phyloP scores from a whole-genome alignment of 805 yeast species.

The Myxozyma melibiosi region DNA sequence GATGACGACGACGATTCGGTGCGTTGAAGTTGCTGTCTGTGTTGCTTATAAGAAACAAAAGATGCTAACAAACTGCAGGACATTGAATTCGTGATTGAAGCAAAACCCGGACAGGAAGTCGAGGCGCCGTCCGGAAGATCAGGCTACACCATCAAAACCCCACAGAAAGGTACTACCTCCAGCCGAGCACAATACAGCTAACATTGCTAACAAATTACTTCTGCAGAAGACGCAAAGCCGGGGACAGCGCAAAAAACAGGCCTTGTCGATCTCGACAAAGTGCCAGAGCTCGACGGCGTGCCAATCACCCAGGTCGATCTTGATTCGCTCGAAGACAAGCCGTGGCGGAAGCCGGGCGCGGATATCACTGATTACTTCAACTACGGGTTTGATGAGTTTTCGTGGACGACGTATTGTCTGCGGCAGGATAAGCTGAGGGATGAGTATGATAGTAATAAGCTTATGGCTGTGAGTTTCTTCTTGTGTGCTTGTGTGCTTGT shows the following conservation, averaged over 20 bases:
- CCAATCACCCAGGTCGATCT: constrained; percentile 81
- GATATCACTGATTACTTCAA: constrained; percentile 93
- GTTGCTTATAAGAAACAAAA: constrained; percentile 38
- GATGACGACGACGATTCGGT: constrained; percentile 51
- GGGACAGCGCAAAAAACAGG: constrained; percentile 26
- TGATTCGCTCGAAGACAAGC: constrained; percentile 85
- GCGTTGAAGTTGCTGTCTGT: constrained; percentile 5
- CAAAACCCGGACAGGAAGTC: constrained; percentile 39
- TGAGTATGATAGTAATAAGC: constrained; percentile 79
- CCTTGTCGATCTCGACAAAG: constrained; percentile 67
- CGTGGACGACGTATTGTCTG: constrained; percentile 91
- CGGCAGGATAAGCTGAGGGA: constrained; percentile 82
- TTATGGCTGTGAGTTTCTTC: constrained; percentile 47
- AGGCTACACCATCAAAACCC: constrained; percentile 32
- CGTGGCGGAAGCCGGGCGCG: constrained; percentile 98
- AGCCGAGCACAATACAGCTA: not conserved
- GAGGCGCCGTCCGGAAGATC: constrained; percentile 38
- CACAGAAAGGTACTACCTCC: constrained; percentile 35
- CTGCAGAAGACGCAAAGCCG: not conserved
- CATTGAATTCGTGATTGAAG: constrained; percentile 79
- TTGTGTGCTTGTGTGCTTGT: not conserved
- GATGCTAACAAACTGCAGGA: constrained; percentile 49
- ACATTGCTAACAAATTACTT: not conserved
- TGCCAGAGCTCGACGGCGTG: constrained; percentile 74
- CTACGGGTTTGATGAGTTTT: constrained; percentile 92